These are phyloP conservation scores for Ogataea salicorniae DNA, from an alignment of 805 yeast genomes.

Conservation along the genomic window DNA sequence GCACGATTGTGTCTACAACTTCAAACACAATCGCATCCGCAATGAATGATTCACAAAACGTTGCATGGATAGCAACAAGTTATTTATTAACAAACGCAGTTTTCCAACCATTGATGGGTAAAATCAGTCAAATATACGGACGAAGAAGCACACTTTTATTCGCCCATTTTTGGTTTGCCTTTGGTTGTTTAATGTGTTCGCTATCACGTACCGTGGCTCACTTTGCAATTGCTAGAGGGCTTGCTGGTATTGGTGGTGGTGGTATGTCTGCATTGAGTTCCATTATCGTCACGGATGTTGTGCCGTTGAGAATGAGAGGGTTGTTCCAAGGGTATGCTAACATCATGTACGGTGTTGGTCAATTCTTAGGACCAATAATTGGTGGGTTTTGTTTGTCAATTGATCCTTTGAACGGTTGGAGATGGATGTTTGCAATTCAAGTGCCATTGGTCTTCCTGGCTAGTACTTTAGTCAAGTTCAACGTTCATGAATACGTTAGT, in stretches of 20 bases:
- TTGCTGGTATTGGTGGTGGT: constrained; percentile 58
- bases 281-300: constrained; percentile 51
- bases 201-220: constrained; percentile 38
- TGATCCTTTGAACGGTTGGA: constrained; percentile 36
- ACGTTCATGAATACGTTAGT: constrained; percentile 31
- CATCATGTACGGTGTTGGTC: constrained; percentile 34
- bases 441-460: constrained; percentile 34
- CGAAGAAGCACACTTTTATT: constrained; percentile 40
- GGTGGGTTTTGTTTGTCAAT: constrained; percentile 35
- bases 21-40: constrained; percentile 56
- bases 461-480: constrained; percentile 19
- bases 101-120: constrained; percentile 71
- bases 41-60: constrained; percentile 43
- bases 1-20: constrained; percentile 56
- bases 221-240: constrained; percentile 45
- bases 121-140: constrained; percentile 61
- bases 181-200: constrained; percentile 41
- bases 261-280: constrained; percentile 48
- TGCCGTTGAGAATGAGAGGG: constrained; percentile 48
- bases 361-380: constrained; percentile 39
- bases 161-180: constrained; percentile 40
- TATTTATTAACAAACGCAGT: constrained; percentile 65
- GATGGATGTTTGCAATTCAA: constrained; percentile 40
- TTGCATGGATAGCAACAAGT: constrained; percentile 71
- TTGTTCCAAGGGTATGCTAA: constrained; percentile 48